Evolutionary conservation across 345 rosid genomes (phyloP).

Genomic region (Bretschneidera sinensis): DNA sequence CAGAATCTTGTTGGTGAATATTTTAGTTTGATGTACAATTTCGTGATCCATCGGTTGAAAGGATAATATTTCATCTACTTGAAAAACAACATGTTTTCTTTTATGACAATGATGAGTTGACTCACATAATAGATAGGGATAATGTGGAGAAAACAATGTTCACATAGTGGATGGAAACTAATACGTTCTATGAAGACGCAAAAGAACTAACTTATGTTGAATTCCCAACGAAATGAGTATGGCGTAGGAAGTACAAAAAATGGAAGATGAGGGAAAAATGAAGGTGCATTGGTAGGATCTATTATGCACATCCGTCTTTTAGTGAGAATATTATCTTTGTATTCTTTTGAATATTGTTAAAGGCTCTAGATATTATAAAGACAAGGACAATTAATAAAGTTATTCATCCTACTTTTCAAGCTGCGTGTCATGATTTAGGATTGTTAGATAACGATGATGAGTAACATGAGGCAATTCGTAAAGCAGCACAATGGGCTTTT

Average conservation of each 20-base stretch:
- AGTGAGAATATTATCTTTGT: not conserved
- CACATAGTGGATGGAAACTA: too few relatives aligned
- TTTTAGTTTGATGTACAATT: too few relatives aligned
- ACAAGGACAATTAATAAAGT: too few relatives aligned
- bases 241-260: not conserved
- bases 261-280: not conserved
- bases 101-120: rapidly evolving
- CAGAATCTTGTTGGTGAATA: too few relatives aligned
- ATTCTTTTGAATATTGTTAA: too few relatives aligned
- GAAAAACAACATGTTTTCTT: not conserved
- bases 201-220: too few relatives aligned
- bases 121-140: not conserved
- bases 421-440: not conserved
- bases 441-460: not conserved
- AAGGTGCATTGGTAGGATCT: not conserved
- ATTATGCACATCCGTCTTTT: rapidly evolving
- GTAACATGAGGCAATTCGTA: not conserved
- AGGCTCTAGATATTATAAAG: too few relatives aligned
- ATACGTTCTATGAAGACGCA: too few relatives aligned
- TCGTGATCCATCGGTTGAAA: not conserved
- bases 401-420: not conserved
- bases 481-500: not conserved
- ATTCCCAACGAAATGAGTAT: not conserved
- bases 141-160: too few relatives aligned
- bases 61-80: not conserved